Evolutionary conservation across 768 basidiomycete genomes (phyloP).

Genomic region (Leccinellum albellum): DNA sequence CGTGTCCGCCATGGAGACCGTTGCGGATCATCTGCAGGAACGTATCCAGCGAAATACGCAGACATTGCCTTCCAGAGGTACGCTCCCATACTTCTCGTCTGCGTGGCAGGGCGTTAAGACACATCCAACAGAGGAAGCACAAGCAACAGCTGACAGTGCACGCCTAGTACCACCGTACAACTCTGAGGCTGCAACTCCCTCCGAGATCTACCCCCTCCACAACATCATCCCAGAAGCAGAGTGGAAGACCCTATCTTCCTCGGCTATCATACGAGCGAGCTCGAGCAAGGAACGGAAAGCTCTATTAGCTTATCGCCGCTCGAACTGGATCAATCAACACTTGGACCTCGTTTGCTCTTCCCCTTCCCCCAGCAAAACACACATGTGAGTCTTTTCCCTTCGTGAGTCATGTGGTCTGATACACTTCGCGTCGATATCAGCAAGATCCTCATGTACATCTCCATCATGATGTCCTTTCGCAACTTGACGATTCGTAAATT

Average conservation of each 20-base stretch:
- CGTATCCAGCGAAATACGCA: slow-evolving; percentile 73
- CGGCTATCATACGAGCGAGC: slow-evolving; percentile 50
- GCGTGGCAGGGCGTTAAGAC: not conserved
- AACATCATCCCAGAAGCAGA: slow-evolving; percentile 78
- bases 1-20: slow-evolving; percentile 80
- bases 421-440: slow-evolving; percentile 34
- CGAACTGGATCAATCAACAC: slow-evolving; percentile 71
- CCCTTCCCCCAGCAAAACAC: slow-evolving; percentile 53
- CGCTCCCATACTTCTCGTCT: slow-evolving; percentile 21
- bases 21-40: slow-evolving; percentile 77
- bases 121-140: slow-evolving; percentile 55
- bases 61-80: slow-evolving; percentile 67
- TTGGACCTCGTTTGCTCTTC: slow-evolving; percentile 40
- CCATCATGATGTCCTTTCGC: slow-evolving; percentile 74
- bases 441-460: slow-evolving; percentile 76
- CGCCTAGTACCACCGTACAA: slow-evolving; percentile 79
- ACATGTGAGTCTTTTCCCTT: slow-evolving; percentile 45
- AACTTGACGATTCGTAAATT: slow-evolving; percentile 38
- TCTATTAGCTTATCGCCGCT: slow-evolving; percentile 59
- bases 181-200: slow-evolving; percentile 58
- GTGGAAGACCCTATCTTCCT: slow-evolving; percentile 64
- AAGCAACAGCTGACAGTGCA: slow-evolving; percentile 55
- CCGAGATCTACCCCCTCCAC: slow-evolving; percentile 72
- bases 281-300: slow-evolving; percentile 47
- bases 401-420: not conserved